Conservation (phyloP, 75 land plant genomes). For the Selaginella tamariscina region DNA sequence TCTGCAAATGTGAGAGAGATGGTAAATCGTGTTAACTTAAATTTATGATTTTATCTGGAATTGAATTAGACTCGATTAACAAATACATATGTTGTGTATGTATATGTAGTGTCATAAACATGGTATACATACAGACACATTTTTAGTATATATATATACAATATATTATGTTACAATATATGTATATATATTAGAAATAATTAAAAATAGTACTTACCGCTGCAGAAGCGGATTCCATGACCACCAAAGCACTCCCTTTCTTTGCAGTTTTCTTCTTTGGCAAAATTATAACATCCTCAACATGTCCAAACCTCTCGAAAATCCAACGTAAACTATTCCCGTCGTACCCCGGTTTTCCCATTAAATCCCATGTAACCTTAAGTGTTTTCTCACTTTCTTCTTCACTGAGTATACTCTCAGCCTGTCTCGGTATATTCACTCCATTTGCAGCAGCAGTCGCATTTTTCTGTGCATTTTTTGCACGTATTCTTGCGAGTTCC, state of each 20-base stretch:
- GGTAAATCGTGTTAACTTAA: too few species aligned
- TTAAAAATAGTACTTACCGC: constrained; percentile 35
- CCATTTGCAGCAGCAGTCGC: constrained; percentile 5
- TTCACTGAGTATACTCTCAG: not conserved
- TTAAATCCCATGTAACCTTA: constrained; percentile 66
- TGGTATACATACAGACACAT: too few species aligned
- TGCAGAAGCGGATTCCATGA: constrained; percentile 53
- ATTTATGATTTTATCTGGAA: too few species aligned
- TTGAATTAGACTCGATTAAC: too few species aligned
- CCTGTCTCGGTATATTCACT: not conserved
- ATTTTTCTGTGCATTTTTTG: constrained; percentile 30
- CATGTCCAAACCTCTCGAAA: constrained; percentile 58
- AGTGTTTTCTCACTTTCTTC: constrained; percentile 51
- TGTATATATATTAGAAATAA: too few species aligned
- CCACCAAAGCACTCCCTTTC: constrained; percentile 68
- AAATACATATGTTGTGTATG: too few species aligned
- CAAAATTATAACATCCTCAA: constrained; percentile 71
- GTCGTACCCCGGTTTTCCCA: constrained; percentile 41
- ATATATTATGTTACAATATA: too few species aligned
- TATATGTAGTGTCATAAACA: too few species aligned
- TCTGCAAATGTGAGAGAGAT: too few species aligned
- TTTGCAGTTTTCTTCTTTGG: constrained; percentile 36
- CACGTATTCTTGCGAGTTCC: constrained; percentile 63
- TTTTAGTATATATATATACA: too few species aligned
- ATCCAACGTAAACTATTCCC: constrained; percentile 42